These are phyloP conservation scores for Pseudonitzschia pungens DNA, from an alignment of 108 stramenopile genomes.

Conservation along the genomic window DNA sequence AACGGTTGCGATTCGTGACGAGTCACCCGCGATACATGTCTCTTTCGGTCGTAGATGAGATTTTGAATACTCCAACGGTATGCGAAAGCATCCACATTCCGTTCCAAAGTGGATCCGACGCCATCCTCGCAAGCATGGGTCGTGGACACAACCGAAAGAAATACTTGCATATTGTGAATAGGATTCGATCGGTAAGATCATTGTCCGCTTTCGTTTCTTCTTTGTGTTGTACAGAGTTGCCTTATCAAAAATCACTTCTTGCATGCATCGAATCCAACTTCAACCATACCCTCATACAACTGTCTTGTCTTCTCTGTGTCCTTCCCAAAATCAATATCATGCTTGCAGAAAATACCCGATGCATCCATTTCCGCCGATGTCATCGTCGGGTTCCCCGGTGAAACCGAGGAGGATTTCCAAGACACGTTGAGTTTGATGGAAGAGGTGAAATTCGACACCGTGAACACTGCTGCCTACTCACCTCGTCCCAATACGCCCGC, in stretches of 20 bases:
- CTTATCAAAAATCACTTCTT: too few species aligned
- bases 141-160: constrained; percentile 93
- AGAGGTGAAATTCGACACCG: constrained; percentile 78
- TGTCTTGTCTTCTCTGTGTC: neutral
- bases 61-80: constrained; percentile 82
- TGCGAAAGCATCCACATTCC: constrained; percentile 94
- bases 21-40: constrained; percentile 97
- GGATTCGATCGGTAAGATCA: constrained; percentile 70
- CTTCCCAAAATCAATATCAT: neutral
- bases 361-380: constrained; percentile 93
- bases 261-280: too few species aligned
- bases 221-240: too few species aligned
- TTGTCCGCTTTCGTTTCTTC: neutral
- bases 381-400: constrained; percentile 96
- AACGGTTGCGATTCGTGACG: constrained; percentile 93
- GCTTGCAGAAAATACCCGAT: constrained; percentile 68
- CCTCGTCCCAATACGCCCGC: constrained; percentile 89
- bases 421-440: constrained; percentile 91
- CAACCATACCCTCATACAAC: too few species aligned
- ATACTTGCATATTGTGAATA: constrained; percentile 87
- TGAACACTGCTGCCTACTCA: constrained; percentile 84
- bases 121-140: constrained; percentile 88
- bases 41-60: constrained; percentile 90
- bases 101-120: constrained; percentile 90
- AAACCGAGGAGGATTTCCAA: constrained; percentile 95